A percentile compares a stretch with the other conserved stretches of the same genome.
Evolutionary conservation across 2,329 filamentous ascomycete genomes (phyloP).

Genomic region (Epichloe hybrida): DNA sequence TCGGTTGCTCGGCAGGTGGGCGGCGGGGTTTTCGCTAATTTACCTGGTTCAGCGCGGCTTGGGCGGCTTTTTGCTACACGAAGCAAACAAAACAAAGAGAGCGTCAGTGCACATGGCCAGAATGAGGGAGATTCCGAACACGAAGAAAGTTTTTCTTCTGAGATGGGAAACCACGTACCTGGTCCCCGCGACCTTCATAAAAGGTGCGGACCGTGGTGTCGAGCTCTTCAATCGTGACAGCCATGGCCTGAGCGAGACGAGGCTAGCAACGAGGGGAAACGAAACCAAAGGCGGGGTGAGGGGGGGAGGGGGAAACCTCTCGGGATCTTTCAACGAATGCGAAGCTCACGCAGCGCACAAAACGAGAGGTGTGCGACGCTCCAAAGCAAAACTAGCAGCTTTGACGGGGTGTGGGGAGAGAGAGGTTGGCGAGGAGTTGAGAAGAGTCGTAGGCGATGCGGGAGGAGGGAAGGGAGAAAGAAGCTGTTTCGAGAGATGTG

Average conservation of each 20-base stretch:
- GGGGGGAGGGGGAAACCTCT: slow-evolving; percentile 6
- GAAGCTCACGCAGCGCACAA: slow-evolving; percentile 14
- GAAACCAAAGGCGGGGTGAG: slow-evolving; percentile 15
- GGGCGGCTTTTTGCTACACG: slow-evolving; percentile 83
- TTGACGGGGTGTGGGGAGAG: not conserved
- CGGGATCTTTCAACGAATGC: slow-evolving; percentile 8
- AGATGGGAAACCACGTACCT: slow-evolving; percentile 44
- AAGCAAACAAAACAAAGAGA: slow-evolving; percentile 17
- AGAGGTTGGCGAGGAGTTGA: not conserved
- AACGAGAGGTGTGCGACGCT: slow-evolving; percentile 12
- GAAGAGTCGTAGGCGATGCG: slow-evolving; percentile 4
- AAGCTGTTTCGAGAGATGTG: slow-evolving; percentile 1
- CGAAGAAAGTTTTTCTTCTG: not conserved
- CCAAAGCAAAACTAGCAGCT: slow-evolving; percentile 4
- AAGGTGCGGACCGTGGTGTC: slow-evolving; percentile 88
- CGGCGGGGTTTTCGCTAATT: slow-evolving; percentile 4
- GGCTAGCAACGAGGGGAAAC: slow-evolving; percentile 17
- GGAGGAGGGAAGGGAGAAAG: slow-evolving; percentile 4
- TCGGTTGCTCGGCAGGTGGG: not conserved
- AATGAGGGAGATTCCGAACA: not conserved
- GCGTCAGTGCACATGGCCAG: slow-evolving; percentile 20
- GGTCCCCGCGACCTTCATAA: slow-evolving; percentile 90
- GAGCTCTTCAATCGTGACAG: slow-evolving; percentile 77
- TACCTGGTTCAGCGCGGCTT: slow-evolving; percentile 87
- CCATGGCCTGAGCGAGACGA: slow-evolving; percentile 34